Percentiles rank a stretch among this genome's conserved stretches.
phyloP scores from a whole-genome alignment of 495 filamentous ascomycete genomes.

The Durotheca rogersii region DNA sequence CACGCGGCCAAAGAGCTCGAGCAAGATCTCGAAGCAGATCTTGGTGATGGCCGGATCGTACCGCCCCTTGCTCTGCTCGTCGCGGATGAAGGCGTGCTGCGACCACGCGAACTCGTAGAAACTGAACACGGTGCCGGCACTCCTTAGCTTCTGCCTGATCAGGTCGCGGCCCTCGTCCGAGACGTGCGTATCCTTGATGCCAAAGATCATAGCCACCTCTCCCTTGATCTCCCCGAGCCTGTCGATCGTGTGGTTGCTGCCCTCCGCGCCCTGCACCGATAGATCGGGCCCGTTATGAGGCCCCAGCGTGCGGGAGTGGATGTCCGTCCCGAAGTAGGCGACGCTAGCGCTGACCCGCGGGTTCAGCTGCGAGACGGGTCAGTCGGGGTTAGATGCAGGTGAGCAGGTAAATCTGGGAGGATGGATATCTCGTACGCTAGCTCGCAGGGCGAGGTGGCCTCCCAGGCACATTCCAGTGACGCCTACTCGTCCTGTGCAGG shows the following conservation, averaged over 20 bases:
- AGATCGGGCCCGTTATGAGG: conserved; percentile 39
- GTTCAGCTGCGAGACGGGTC: conserved; percentile 54
- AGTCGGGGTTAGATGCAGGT: not conserved
- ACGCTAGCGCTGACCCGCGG: conserved; percentile 71
- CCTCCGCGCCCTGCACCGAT: conserved; percentile 31
- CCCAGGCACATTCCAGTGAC: conserved; percentile 95
- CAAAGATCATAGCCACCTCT: conserved; percentile 80
- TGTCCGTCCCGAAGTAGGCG: conserved; percentile 91
- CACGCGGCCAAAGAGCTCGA: conserved; percentile 79
- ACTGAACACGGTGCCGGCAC: conserved; percentile 70
- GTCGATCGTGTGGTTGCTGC: conserved; percentile 48
- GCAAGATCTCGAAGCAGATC: conserved; percentile 87
- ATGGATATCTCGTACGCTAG: conserved; percentile 50
- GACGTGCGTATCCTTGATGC: conserved; percentile 87
- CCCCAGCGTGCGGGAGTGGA: conserved; percentile 76
- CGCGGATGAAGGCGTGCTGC: conserved; percentile 95
- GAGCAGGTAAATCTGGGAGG: not conserved
- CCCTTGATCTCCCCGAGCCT: conserved; percentile 68
- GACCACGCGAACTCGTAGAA: conserved; percentile 91
- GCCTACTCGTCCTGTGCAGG: conserved; percentile 83
- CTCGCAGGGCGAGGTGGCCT: conserved; percentile 84
- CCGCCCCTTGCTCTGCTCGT: conserved; percentile 88
- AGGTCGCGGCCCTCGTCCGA: conserved; percentile 81
- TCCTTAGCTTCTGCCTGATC: conserved; percentile 80
- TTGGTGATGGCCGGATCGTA: conserved; percentile 87